Base-by-base conservation (phyloP, 2,329 filamentous ascomycete genomes). In the Scortechinia acanthostroma region DNA sequence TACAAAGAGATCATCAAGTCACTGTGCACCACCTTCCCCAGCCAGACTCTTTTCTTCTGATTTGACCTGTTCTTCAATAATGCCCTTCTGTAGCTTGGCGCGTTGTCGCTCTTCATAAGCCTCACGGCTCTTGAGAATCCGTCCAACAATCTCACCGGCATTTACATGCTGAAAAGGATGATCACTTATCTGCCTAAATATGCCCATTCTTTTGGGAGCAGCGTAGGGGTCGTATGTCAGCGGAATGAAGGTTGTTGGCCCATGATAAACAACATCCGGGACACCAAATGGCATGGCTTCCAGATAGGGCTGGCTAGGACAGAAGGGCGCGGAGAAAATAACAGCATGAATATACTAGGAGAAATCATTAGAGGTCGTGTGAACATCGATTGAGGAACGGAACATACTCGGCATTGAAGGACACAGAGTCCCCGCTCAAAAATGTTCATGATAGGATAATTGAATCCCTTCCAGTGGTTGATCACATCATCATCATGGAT, bases 371-470 rank as follows among this genome's bases (percentile, higher is more conserved):
- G n/a, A n/a, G n/a, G n/a, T n/a, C n/a, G n/a, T n/a, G n/a, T n/a
- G n/a, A n/a, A n/a, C n/a, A n/a, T n/a, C n/a, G n/a, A n/a, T n/a
- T n/a, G n/a, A n/a, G n/a, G n/a, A n/a, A n/a, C n/a, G n/a, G n/a
- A 19, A 62, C 77, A 56, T 71, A 91, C 88, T 63, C 86, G 86
- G 72, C 93, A 98, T 59, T 98, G 93, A 50, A 97, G 70, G 22
- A 97, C 91, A 61, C 93, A 98, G 19, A 98, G 80, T 2, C 91
- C 91, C 35, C 93, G 85, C 71, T 98, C 93, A 57, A 91, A 95
- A 47, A 95, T 91, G 70, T 97, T 98, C 93, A 98, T 98, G 68
- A 98, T 97, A 21, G 93, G 93, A 60, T 96, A 98, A 68, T 98
- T 98, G 55, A 96, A 76, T 25, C 93, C 91, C 67, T 97, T 97